phyloP scores from a whole-genome alignment of 768 basidiomycete species.

The Podaxis mareebaensis region DNA sequence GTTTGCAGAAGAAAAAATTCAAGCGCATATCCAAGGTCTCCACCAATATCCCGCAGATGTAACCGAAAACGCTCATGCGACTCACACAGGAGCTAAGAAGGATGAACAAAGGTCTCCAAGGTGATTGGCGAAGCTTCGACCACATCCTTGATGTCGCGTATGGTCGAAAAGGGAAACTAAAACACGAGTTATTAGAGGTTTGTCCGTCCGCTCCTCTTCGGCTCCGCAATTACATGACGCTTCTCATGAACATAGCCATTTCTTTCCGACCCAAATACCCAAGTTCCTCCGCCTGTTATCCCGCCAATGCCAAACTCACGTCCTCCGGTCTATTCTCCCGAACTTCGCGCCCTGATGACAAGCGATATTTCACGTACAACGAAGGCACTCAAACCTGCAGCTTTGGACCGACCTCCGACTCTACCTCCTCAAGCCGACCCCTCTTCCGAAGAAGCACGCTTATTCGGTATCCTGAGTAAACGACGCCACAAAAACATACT shows the following conservation, averaged over 20 bases:
- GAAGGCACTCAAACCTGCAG: slow-evolving; percentile 40
- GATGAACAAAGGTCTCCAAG: slow-evolving; percentile 55
- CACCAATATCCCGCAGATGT: background rate
- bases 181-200: slow-evolving; percentile 69
- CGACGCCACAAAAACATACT: slow-evolving; percentile 74
- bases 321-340: slow-evolving; percentile 67
- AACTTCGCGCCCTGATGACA: slow-evolving; percentile 62
- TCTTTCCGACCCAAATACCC: slow-evolving; percentile 44
- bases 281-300: slow-evolving; percentile 50
- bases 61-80: slow-evolving; percentile 3
- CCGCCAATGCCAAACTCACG: slow-evolving; percentile 50
- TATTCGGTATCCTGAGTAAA: slow-evolving; percentile 70
- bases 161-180: slow-evolving; percentile 72
- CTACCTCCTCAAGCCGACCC: slow-evolving; percentile 61
- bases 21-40: slow-evolving; percentile 55
- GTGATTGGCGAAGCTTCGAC: slow-evolving; percentile 49
- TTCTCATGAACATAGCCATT: slow-evolving; percentile 46
- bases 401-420: slow-evolving; percentile 50
- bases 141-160: slow-evolving; percentile 70
- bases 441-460: slow-evolving; percentile 53
- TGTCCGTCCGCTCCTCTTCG: slow-evolving; percentile 16
- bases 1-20: slow-evolving; percentile 39
- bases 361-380: slow-evolving; percentile 46
- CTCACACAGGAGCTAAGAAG: slow-evolving; percentile 49
- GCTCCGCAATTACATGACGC: slow-evolving; percentile 3